Conservation (phyloP, 2,329 filamentous ascomycete species). For the Beauveria scarabaeidicola region DNA sequence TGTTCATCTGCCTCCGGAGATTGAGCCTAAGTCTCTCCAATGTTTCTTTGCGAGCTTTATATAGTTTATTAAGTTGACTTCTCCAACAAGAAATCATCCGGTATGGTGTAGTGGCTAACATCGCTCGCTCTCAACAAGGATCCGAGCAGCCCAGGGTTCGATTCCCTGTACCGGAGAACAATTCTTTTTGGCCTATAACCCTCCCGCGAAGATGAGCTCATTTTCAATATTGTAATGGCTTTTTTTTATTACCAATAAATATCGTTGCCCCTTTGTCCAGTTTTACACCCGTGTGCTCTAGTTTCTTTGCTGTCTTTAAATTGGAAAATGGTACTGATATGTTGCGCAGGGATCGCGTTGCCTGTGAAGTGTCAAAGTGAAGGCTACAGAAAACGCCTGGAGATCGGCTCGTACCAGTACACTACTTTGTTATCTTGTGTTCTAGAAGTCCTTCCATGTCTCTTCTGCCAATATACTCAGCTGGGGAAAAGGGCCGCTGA, state of each 20-base stretch:
- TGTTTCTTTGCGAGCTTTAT: not conserved
- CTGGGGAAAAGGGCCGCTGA: not conserved
- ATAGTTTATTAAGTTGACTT: not conserved
- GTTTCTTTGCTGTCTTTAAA: no score
- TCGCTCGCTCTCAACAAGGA: slow-evolving; percentile 25
- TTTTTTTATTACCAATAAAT: not conserved
- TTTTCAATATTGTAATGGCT: no score
- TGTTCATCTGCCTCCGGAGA: no score
- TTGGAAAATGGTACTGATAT: no score
- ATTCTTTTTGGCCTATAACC: not conserved
- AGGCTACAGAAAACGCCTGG: no score
- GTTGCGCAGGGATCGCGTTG: no score
- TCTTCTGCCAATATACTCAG: not conserved
- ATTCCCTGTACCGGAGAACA: slow-evolving; percentile 25
- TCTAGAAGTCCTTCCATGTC: not conserved
- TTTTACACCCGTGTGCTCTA: no score
- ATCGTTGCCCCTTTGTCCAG: no score
- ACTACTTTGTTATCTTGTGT: no score
- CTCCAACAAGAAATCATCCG: slow-evolving; percentile 16
- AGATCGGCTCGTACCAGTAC: no score
- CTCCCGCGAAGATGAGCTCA: not conserved
- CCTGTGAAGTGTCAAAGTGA: no score
- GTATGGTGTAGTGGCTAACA: slow-evolving; percentile 30
- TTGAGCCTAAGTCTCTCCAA: not conserved
- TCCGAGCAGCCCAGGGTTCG: slow-evolving; percentile 28